Evolutionary conservation across 768 basidiomycete genomes (phyloP).

Genomic region (Leccinum boreale): DNA sequence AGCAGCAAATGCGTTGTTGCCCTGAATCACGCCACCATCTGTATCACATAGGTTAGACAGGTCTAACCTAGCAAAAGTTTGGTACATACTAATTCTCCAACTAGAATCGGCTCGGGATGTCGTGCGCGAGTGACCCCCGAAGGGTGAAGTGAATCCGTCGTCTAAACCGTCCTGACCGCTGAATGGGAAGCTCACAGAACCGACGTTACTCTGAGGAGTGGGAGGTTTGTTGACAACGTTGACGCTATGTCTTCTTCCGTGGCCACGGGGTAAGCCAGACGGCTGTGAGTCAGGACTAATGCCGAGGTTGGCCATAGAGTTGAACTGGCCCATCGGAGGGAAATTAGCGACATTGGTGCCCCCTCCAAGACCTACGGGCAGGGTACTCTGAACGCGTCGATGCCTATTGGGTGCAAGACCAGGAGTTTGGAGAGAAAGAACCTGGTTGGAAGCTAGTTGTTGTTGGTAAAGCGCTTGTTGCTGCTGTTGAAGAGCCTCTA

Average conservation of each 20-base stretch:
- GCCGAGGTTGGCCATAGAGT: conserved; percentile 46
- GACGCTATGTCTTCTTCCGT: conserved; percentile 87
- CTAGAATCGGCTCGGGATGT: conserved; percentile 75
- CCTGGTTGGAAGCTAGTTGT: conserved; percentile 84
- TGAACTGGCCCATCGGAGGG: conserved; percentile 62
- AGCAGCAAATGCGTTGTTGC: conserved; percentile 61
- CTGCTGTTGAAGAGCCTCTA: conserved; percentile 86
- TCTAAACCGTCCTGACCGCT: conserved; percentile 67
- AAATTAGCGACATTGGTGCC: conserved; percentile 36
- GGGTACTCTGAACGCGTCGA: conserved; percentile 83
- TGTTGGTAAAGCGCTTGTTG: conserved; percentile 89
- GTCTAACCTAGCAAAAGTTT: background rate
- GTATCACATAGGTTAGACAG: conserved; percentile 11
- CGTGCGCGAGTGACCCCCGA: conserved; percentile 72
- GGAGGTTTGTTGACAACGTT: conserved; percentile 81
- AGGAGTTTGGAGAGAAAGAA: conserved; percentile 74
- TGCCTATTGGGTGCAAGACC: conserved; percentile 73
- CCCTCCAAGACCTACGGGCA: conserved; percentile 54
- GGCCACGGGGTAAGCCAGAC: conserved; percentile 71
- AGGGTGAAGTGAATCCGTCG: conserved; percentile 67
- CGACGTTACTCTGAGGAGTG: conserved; percentile 41
- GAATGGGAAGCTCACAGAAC: conserved; percentile 51
- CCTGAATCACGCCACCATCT: conserved; percentile 76
- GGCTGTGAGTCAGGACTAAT: conserved; percentile 64
- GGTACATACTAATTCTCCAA: conserved; percentile 82